Percentiles rank a stretch among this genome's conserved stretches.
phyloP scores from a whole-genome alignment of 2,329 filamentous ascomycete genomes.

The Talaromyces islandicus region DNA sequence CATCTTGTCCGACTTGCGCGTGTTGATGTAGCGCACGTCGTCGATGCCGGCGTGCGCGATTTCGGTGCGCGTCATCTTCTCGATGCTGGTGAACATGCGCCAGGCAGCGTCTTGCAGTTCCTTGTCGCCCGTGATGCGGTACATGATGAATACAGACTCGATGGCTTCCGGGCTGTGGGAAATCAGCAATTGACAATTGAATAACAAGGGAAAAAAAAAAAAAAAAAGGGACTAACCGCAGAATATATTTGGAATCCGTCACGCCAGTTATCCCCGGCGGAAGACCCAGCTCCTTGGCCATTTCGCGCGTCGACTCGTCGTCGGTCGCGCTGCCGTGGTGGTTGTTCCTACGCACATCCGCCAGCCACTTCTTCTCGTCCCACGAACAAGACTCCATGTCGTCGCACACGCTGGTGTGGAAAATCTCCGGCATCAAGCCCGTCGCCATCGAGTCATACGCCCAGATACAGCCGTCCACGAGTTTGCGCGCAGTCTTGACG shows the following conservation, averaged over 20 bases:
- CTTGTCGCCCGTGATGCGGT: slow-evolving; percentile 53
- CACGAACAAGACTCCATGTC: slow-evolving; percentile 43
- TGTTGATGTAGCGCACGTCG: slow-evolving; percentile 31
- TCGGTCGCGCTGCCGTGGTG: background rate
- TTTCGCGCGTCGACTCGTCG: background rate
- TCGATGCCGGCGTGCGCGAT: slow-evolving; percentile 39
- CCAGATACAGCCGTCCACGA: slow-evolving; percentile 58
- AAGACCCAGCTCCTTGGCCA: slow-evolving; percentile 2
- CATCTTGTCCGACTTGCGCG: slow-evolving; percentile 33
- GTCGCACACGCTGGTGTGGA: slow-evolving; percentile 47
- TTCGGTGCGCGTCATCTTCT: slow-evolving; percentile 36
- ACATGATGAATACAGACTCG: slow-evolving; percentile 57
- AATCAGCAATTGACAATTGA: background rate
- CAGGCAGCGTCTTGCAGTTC: slow-evolving; percentile 41
- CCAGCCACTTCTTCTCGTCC: slow-evolving; percentile 43
- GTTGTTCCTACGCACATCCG: slow-evolving; percentile 17
- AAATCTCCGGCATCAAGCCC: slow-evolving; percentile 58
- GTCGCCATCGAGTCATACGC: slow-evolving; percentile 52
- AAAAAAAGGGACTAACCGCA: slow-evolving; percentile 9
- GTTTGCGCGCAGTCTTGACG: slow-evolving; percentile 49
- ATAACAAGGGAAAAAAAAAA: too few relatives aligned
- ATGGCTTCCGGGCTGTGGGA: slow-evolving; percentile 48
- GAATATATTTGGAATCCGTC: slow-evolving; percentile 10
- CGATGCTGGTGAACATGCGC: slow-evolving; percentile 45
- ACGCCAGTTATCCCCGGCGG: slow-evolving; percentile 11